Conservation (phyloP, 371 early-diverging fungal species). For the Mucor velutinosus region DNA sequence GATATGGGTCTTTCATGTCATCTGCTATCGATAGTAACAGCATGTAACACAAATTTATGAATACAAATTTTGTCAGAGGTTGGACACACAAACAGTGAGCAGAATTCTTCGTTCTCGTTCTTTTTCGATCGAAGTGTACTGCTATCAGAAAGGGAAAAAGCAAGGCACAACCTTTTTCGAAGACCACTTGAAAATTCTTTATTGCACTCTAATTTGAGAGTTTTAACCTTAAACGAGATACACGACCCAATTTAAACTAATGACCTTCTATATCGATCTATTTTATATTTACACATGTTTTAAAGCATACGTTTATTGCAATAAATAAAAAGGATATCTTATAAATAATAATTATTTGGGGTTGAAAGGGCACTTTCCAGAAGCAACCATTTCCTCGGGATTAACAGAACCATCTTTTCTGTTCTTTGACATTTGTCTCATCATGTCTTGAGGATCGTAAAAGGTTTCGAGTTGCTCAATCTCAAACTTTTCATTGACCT, state of each 20-base stretch:
- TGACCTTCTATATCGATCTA: not conserved
- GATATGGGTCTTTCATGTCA: not conserved
- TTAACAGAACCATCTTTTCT: slow-evolving; percentile 22
- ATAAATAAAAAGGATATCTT: not conserved
- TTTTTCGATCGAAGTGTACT: not conserved
- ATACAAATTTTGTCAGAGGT: not conserved
- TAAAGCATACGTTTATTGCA: not conserved
- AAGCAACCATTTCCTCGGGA: slow-evolving; percentile 14
- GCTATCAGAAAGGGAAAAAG: not conserved
- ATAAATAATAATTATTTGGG: slow-evolving; percentile 19
- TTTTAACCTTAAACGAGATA: not conserved
- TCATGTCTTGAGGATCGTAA: slow-evolving; percentile 51
- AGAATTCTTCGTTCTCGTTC: not conserved
- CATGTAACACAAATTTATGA: not conserved
- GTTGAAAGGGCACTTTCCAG: slow-evolving; percentile 48
- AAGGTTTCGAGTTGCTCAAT: slow-evolving; percentile 53
- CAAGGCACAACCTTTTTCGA: not conserved
- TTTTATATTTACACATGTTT: not conserved
- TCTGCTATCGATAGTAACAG: not conserved
- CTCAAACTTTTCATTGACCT: slow-evolving; percentile 48
- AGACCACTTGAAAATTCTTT: not conserved
- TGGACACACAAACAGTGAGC: not conserved
- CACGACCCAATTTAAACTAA: not conserved
- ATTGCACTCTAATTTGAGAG: not conserved
- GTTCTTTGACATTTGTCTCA: slow-evolving; percentile 53